Evolutionary conservation across 257 asterid species (phyloP), one percentile per base, ranked within the genome.

Genomic region (Plantago elongata): DNA sequence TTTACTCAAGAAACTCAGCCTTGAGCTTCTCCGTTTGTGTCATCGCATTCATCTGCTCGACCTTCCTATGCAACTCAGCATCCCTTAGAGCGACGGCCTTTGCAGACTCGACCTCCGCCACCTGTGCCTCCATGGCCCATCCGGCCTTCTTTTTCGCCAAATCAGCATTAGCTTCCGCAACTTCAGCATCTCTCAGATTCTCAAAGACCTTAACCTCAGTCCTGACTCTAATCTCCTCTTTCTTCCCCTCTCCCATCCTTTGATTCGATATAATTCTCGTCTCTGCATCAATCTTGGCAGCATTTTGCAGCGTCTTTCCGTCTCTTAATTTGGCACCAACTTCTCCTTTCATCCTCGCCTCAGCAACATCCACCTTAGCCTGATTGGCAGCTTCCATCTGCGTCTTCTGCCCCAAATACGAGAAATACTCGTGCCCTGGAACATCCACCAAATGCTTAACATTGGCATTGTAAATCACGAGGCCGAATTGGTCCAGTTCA

Each of bases 301-400:
- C 94, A 0, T 85, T 85, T 57, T 85, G 86, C 2, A 65, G 77
- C 0, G 94, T 83, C 45, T 78, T 73, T 0, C 90, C 94, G 6
- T 60, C 81, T 12, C 94, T 66, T 5, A 66, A 55, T 69, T 85
- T 85, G 0, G 85, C 27, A 0, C 94, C 90, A 0, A 80, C 66
- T 61, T 83, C 88, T 1, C 94, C 94, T 73, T 85, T 85, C 94
- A 83, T 86, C 58, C 38, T 65, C 5, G 95, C 90, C 76, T 86
- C 95, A 0, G 95, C 71, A 3, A 81, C 90, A 8, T 81, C 90
- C 0, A 86, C 64, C 46, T 65, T 81, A 0, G 95, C 95, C 68
- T 81, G 90, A 14, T 85, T 85, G 0, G 82, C 84, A 0, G 95
- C 95, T 30, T 86, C 90, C 90, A 83, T 86, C 67, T 86, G 90